Evolutionary conservation across 2,329 filamentous ascomycete genomes (phyloP).

Genomic region (Sporothrix euskadiensis): DNA sequence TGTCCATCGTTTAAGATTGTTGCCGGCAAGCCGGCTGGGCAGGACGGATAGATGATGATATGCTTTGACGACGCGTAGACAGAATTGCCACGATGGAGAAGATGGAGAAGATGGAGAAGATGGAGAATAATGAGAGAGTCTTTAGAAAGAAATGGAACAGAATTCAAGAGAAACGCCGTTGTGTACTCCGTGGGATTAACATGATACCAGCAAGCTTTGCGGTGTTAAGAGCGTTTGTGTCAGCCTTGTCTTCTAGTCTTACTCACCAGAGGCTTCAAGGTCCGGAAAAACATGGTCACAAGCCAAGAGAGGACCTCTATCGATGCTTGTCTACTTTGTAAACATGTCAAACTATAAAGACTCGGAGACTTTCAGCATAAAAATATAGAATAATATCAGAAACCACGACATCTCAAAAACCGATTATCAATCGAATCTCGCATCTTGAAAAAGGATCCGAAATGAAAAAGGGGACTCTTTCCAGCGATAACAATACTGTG

Average conservation of each 20-base stretch:
- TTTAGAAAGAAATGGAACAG: neutral
- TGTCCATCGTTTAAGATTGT: neutral
- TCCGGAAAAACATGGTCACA: neutral
- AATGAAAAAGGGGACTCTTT: neutral
- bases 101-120: neutral
- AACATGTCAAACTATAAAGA: neutral
- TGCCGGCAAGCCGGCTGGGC: neutral
- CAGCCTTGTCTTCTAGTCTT: neutral
- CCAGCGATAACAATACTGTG: neutral
- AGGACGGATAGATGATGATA: neutral
- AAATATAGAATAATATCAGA: neutral
- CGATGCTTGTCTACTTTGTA: neutral
- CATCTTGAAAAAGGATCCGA: neutral
- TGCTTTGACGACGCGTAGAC: neutral
- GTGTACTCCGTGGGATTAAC: neutral
- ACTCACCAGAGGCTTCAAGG: neutral
- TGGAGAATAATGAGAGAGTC: neutral
- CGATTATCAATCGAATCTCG: neutral
- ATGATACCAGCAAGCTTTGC: neutral
- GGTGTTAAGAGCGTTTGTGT: neutral
- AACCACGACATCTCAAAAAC: neutral
- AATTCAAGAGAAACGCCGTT: neutral
- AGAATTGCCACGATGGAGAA: neutral
- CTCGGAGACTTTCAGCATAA: neutral
- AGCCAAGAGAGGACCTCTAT: neutral